Percentiles rank a stretch among this genome's conserved stretches.
These are phyloP conservation scores for Byssoonygena ceratinophila DNA, from an alignment of 2,329 filamentous ascomycete genomes.

Conservation along the genomic window DNA sequence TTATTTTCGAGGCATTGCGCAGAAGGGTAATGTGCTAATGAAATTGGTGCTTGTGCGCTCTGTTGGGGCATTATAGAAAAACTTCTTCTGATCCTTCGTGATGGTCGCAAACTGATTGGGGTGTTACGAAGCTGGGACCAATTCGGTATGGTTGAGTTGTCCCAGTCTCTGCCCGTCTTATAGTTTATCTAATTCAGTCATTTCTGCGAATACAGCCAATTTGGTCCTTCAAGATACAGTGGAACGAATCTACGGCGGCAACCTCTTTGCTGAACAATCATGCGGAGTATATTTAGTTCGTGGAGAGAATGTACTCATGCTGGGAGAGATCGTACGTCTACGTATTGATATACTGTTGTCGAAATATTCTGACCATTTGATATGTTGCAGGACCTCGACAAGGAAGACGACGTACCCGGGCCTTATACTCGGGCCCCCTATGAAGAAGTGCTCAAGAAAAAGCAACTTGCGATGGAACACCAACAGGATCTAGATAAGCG, in stretches of 20 bases:
- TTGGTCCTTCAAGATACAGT: constrained; percentile 86
- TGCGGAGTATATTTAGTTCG: constrained; percentile 84
- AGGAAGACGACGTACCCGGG: constrained; percentile 73
- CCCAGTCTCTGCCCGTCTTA: neutral
- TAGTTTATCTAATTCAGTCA: constrained; percentile 1
- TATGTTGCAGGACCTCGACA: constrained; percentile 64
- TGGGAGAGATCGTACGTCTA: constrained; percentile 67
- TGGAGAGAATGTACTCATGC: constrained; percentile 90
- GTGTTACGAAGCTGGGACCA: constrained; percentile 95
- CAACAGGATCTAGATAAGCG: constrained; percentile 65
- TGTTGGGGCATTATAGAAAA: constrained; percentile 56
- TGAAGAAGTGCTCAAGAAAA: constrained; percentile 59
- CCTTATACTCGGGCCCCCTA: constrained; percentile 58
- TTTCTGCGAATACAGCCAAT: constrained; percentile 53
- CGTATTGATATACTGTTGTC: neutral
- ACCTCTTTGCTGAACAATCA: constrained; percentile 71
- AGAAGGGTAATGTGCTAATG: neutral
- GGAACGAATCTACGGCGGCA: constrained; percentile 69
- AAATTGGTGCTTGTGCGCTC: constrained; percentile 17
- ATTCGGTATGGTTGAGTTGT: constrained; percentile 57
- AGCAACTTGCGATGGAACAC: constrained; percentile 57
- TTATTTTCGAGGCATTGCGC: neutral
- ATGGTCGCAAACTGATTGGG: constrained; percentile 87
- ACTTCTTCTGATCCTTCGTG: constrained; percentile 78
- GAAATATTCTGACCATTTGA: neutral